Conservation (phyloP, 2,329 filamentous ascomycete species). For the Trichoderma hamatum region DNA sequence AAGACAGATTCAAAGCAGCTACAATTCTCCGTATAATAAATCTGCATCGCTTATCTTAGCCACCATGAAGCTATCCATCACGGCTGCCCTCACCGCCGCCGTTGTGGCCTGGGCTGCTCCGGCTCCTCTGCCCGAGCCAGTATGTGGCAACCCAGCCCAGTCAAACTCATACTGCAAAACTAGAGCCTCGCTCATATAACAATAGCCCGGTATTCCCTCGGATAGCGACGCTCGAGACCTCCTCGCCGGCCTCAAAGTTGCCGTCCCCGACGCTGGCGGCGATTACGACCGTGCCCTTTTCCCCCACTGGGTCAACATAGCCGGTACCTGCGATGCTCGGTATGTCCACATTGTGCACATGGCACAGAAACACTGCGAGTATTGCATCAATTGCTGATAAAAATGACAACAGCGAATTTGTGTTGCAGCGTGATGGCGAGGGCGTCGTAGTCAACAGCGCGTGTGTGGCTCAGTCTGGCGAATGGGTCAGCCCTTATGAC, state of each 20-base stretch:
- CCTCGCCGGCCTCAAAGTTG: conserved; percentile 62
- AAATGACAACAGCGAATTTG: conserved; percentile 56
- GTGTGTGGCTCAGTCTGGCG: conserved; percentile 67
- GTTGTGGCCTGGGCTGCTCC: conserved; percentile 38
- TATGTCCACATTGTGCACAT: conserved; percentile 32
- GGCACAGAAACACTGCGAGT: background rate
- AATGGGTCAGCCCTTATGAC: conserved; percentile 74
- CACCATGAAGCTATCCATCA: conserved; percentile 40
- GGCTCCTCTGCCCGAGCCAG: conserved; percentile 34
- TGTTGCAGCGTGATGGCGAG: conserved; percentile 73
- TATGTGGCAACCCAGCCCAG: conserved; percentile 24
- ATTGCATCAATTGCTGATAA: background rate
- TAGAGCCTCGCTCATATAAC: background rate
- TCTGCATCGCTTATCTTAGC: background rate
- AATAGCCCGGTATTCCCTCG: conserved; percentile 64
- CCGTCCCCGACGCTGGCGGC: conserved; percentile 54
- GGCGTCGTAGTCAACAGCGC: conserved; percentile 59
- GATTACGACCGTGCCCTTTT: conserved; percentile 70
- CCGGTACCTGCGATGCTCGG: conserved; percentile 70
- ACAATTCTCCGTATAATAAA: background rate
- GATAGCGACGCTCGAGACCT: conserved; percentile 58
- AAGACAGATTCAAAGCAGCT: background rate
- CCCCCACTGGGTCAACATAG: conserved; percentile 69
- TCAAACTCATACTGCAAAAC: background rate
- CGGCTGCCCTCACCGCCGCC: conserved; percentile 34